Conservation (phyloP, 768 basidiomycete species). For the Trametes cubensis region DNA sequence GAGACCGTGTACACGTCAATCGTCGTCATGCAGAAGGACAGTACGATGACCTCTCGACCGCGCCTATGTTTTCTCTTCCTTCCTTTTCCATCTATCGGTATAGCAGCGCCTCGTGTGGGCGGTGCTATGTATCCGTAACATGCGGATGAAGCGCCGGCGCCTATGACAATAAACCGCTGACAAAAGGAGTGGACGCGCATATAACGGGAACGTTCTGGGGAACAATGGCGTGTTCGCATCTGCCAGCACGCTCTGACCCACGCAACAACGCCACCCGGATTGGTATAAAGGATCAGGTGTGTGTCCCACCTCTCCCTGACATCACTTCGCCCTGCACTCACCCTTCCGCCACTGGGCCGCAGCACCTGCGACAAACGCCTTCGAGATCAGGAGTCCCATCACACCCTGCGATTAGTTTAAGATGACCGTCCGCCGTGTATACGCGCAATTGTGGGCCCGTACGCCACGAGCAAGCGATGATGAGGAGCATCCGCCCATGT, state of each 20-base stretch:
- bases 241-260: constrained; percentile 8
- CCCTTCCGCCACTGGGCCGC: constrained; percentile 10
- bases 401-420: neutral
- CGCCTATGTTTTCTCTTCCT: neutral
- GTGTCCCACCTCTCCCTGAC: neutral
- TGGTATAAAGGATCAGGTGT: constrained; percentile 17
- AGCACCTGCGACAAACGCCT: constrained; percentile 4
- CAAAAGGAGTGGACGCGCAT: constrained; percentile 10
- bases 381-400: neutral
- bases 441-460: constrained; percentile 5
- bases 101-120: constrained; percentile 12
- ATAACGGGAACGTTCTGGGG: constrained; percentile 15
- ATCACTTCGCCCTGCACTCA: constrained; percentile 10
- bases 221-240: constrained; percentile 12
- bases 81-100: neutral
- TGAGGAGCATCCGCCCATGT: constrained; percentile 3
- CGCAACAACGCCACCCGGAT: constrained; percentile 18
- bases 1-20: too few relatives aligned
- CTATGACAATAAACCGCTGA: constrained; percentile 19
- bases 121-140: constrained; percentile 12
- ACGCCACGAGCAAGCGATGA: constrained; percentile 17
- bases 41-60: too few relatives aligned
- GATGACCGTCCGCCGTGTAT: constrained; percentile 10
- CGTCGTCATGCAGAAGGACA: too few relatives aligned
- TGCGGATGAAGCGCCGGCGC: constrained; percentile 20